A percentile compares a stretch with the other conserved stretches of the same genome.
These are phyloP conservation scores for Vickermania spadyakhi DNA, from an alignment of 208 protist species.

Conservation along the genomic window DNA sequence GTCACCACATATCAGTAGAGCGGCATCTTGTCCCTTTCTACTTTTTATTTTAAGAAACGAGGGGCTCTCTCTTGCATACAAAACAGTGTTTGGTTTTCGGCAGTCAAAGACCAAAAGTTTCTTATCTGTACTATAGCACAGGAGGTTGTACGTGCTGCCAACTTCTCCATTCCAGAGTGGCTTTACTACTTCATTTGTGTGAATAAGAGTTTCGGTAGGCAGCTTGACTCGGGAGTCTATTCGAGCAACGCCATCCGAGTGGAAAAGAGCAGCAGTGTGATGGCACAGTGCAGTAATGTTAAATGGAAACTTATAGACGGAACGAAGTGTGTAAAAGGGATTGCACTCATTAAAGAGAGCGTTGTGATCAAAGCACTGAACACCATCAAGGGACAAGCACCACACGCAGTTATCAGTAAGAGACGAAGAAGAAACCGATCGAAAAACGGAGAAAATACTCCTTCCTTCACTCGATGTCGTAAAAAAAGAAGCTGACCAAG, in stretches of 20 bases:
- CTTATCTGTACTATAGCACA: not conserved
- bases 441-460: too few species aligned
- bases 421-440: too few species aligned
- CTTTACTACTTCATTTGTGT: too few species aligned
- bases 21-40: conserved; percentile 4
- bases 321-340: too few species aligned
- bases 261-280: not conserved
- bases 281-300: not conserved
- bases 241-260: not conserved
- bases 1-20: conserved; percentile 22
- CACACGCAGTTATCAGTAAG: too few species aligned
- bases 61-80: not conserved
- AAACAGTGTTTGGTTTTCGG: not conserved
- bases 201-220: too few species aligned
- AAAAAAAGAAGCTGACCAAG: conserved; percentile 2
- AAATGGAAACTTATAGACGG: too few species aligned
- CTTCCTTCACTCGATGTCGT: too few species aligned
- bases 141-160: too few species aligned
- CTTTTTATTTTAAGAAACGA: not conserved
- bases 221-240: not conserved
- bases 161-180: too few species aligned
- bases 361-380: too few species aligned
- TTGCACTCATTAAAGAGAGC: conserved; percentile 4
- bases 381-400: too few species aligned
- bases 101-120: not conserved